phyloP scores from a whole-genome alignment of 768 basidiomycete genomes.

The Collybiopsis luxurians region DNA sequence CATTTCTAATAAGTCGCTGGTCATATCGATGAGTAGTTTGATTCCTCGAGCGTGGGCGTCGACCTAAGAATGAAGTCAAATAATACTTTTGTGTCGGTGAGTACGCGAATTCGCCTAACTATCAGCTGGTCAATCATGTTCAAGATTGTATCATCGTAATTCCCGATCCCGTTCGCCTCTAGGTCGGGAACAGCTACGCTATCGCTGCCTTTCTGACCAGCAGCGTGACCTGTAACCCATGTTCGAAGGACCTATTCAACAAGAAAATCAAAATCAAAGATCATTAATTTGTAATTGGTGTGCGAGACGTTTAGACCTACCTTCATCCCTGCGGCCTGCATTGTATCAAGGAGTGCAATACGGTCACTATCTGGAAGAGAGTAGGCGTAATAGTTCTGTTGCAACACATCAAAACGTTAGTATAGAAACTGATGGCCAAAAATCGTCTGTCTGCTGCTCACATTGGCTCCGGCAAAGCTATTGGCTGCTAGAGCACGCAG shows the following conservation, averaged over 20 bases:
- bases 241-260: conserved; percentile 19
- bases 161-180: conserved; percentile 29
- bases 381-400: conserved; percentile 21
- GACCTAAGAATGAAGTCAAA: no score
- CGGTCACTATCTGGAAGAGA: conserved; percentile 19
- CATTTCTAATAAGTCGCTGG: no score
- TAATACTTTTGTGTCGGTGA: no score
- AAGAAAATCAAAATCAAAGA: not conserved
- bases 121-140: conserved; percentile 36
- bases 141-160: conserved; percentile 33
- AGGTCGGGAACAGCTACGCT: conserved; percentile 28
- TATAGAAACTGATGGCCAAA: not conserved
- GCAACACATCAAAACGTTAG: not conserved
- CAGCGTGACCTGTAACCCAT: conserved; percentile 25
- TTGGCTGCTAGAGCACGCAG: not conserved
- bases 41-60: conserved; percentile 30
- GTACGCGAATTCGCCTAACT: no score
- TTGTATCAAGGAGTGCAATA: conserved; percentile 17
- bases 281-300: not conserved
- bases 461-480: conserved; percentile 11
- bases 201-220: conserved; percentile 22
- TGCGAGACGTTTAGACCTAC: conserved; percentile 4
- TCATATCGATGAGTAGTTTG: conserved; percentile 8
- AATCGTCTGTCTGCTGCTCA: not conserved
- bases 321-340: conserved; percentile 26